Base-by-base conservation (phyloP, 176 grass and related monocot species). In the Elaeis guineensis region DNA sequence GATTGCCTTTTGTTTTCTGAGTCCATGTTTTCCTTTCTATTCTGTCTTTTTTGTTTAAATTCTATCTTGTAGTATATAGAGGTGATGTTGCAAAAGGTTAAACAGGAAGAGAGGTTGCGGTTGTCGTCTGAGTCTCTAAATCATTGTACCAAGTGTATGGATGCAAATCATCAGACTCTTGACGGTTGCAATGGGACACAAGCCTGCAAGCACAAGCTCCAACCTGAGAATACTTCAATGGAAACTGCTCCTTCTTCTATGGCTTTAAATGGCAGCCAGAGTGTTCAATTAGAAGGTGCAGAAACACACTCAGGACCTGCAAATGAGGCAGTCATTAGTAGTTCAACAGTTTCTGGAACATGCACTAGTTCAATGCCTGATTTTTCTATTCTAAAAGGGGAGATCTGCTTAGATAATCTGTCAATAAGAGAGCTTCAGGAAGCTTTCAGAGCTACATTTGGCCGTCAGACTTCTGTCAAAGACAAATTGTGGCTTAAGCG, bases 401-500 rank as follows among this genome's bases (percentile, higher is more conserved):
- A 98, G 62, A 77, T 93, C 51, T 86, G 67, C 51, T 76, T 99
- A 80, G 94, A 99, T 64, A 63, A 88, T 73, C 85, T 99, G 73
- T 78, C 85, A 24, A 93, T 99, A 25, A 84, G 88, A 67, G 94
- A 99, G 80, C 82, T 99, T 56, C 94, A 99, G 71, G 94, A 93
- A 75, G 81, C 83, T 72, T 99, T 99, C 68, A 77, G 77, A 72
- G 76, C 94, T 39, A 89, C 88, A 12, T 99, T 98, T 89, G 94
- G 88, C 30, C 88, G 88, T 4, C 78, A 80, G 23, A 99, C 94
- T 74, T 85, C 75, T 79, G 94, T 99, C 52, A 99, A 99, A 74
- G 94, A 99, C 68, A 99, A 99, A 77, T 72, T 91, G 82, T 99
- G 94, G 94, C 94, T 99, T 59, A 99, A 89, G 65, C 75, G 94